phyloP scores from a whole-genome alignment of 1,284 basidiomycete genomes.

The Apiotrichum veenhuisii region DNA sequence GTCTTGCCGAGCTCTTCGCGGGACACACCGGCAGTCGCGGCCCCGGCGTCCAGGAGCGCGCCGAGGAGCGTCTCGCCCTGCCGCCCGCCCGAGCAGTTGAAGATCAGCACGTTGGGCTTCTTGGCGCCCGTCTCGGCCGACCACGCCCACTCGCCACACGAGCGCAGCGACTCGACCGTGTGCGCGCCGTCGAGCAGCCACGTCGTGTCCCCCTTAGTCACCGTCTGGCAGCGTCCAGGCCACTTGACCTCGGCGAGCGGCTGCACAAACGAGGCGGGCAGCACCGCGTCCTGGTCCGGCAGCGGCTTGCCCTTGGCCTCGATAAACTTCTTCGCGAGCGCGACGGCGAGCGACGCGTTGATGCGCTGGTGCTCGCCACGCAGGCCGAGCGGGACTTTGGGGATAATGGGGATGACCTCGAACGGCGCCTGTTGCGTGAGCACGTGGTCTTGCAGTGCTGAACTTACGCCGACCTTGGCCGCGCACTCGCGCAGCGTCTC shows the following conservation, averaged over 20 bases:
- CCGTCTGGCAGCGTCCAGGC: conserved; percentile 95
- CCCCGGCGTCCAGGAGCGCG: conserved; percentile 53
- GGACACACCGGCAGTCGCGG: conserved; percentile 36
- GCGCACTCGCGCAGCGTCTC: conserved; percentile 66
- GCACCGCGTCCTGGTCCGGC: conserved; percentile 31
- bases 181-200: conserved; percentile 98
- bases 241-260: conserved; percentile 73
- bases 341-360: conserved; percentile 85
- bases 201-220: conserved; percentile 57
- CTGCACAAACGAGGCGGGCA: conserved; percentile 58
- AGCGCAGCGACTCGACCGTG: conserved; percentile 82
- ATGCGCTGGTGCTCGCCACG: conserved; percentile 83
- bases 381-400: conserved; percentile 60
- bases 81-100: conserved; percentile 93
- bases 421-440: conserved; percentile 45
- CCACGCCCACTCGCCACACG: conserved; percentile 74
- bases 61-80: conserved; percentile 70
- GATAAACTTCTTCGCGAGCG: conserved; percentile 69
- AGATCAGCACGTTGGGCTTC: conserved; percentile 65
- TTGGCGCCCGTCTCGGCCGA: conserved; percentile 16
- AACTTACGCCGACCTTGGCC: conserved; percentile 59
- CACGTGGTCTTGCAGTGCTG: too few relatives aligned
- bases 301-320: conserved; percentile 39
- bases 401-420: conserved; percentile 36
- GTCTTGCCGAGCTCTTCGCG: conserved; percentile 51